A percentile compares a stretch with the other conserved stretches of the same genome.
Conservation (phyloP, 2,329 filamentous ascomycete species). For the Aureobasidium namibiae region DNA sequence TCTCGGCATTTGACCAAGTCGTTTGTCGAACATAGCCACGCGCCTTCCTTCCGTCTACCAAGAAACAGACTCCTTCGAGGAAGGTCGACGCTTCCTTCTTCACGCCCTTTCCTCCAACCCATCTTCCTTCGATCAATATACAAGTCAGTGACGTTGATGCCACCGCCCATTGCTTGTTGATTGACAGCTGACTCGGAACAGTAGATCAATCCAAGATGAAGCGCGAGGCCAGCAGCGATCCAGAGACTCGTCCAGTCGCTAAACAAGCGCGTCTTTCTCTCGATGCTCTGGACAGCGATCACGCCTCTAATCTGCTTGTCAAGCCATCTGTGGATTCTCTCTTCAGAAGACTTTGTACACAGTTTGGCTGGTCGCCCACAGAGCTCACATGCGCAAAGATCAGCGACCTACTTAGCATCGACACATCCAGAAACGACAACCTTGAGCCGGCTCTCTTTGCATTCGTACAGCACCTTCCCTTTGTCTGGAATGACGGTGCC, state of each 20-base stretch:
- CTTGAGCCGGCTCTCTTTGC: not conserved
- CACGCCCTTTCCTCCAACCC: too few species aligned
- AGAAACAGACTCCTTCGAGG: not conserved
- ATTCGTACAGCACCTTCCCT: not conserved
- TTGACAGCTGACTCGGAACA: too few species aligned
- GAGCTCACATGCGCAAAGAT: not conserved
- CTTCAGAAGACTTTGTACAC: not conserved
- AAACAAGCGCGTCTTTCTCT: not conserved
- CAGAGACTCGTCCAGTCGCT: not conserved
- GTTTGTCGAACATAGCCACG: not conserved
- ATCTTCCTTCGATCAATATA: too few species aligned
- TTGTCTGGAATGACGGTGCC: not conserved
- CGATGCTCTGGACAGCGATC: not conserved
- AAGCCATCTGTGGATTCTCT: not conserved
- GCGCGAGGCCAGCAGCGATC: not conserved
- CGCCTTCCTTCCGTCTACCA: not conserved
- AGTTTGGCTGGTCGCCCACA: not conserved
- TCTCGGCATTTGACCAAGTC: too few species aligned
- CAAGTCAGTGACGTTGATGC: too few species aligned
- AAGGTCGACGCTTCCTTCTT: too few species aligned
- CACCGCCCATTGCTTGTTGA: too few species aligned
- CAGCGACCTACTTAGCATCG: not conserved
- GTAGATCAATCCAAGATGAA: not conserved
- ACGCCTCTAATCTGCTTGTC: not conserved
- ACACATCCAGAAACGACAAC: not conserved